A percentile compares a stretch with the other conserved stretches of the same genome.
phyloP scores from a whole-genome alignment of 495 filamentous ascomycete genomes.

The Acidiella bohemica region DNA sequence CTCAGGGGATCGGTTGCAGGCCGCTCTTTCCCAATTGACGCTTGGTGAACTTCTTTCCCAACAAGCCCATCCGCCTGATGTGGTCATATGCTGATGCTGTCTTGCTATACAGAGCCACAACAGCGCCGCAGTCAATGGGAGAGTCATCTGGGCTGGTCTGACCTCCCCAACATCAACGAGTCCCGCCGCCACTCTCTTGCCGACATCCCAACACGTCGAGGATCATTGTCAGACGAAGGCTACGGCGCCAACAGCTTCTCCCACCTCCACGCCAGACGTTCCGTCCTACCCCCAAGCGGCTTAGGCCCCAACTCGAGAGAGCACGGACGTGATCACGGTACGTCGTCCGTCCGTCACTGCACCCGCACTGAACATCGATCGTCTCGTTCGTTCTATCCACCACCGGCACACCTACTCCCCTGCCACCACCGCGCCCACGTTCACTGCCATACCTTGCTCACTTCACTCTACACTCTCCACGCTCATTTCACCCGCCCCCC shows the following conservation, averaged over 20 bases:
- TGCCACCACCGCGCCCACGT: neutral
- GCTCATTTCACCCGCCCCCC: too few species aligned
- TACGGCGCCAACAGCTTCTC: too few species aligned
- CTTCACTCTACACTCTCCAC: too few species aligned
- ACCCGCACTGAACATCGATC: too few species aligned
- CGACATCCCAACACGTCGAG: slow-evolving; percentile 29
- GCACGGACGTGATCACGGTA: too few species aligned
- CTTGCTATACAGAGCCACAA: slow-evolving; percentile 3
- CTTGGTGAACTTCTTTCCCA: slow-evolving; percentile 9
- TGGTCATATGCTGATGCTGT: neutral
- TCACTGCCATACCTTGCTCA: too few species aligned
- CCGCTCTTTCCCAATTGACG: slow-evolving; percentile 11
- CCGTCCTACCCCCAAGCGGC: too few species aligned
- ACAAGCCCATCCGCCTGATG: neutral
- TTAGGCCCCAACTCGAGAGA: too few species aligned
- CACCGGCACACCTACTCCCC: neutral
- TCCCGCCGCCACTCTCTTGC: slow-evolving; percentile 96
- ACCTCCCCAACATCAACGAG: slow-evolving; percentile 56
- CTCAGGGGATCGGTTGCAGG: slow-evolving; percentile 3
- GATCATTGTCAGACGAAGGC: slow-evolving; percentile 8
- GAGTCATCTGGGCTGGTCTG: slow-evolving; percentile 67
- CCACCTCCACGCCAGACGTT: too few species aligned
- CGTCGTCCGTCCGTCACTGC: too few species aligned
- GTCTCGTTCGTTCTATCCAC: too few species aligned
- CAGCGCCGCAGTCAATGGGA: slow-evolving; percentile 56